Evolutionary conservation across 331 rosid genomes (phyloP).

Genomic region (Arachis monticola): DNA sequence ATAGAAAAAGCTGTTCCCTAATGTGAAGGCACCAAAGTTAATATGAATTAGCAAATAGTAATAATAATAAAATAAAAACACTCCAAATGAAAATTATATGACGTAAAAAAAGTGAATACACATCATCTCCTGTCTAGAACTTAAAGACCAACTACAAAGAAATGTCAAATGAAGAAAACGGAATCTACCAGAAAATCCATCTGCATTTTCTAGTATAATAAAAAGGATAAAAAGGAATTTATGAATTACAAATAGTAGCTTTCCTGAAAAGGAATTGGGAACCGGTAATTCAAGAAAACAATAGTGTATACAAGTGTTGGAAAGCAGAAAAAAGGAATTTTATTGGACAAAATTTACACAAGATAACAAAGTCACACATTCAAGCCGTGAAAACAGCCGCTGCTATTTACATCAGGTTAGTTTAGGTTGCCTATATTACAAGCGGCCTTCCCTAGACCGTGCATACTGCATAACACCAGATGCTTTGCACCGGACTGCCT

Average conservation of each 20-base stretch:
- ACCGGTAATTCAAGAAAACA: background rate
- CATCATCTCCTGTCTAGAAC: slow-evolving; percentile 16
- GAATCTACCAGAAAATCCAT: background rate
- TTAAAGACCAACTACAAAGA: slow-evolving; percentile 23
- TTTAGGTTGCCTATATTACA: too few relatives aligned
- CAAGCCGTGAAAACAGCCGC: too few relatives aligned
- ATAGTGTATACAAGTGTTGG: background rate
- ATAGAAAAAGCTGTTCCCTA: slow-evolving; percentile 97
- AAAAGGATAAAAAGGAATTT: slow-evolving; percentile 27
- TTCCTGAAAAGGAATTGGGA: slow-evolving; percentile 10
- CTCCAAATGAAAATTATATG: slow-evolving; percentile 10
- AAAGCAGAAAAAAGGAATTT: background rate
- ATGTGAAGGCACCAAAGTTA: slow-evolving; percentile 40
- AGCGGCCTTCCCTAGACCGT: too few relatives aligned
- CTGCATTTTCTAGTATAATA: slow-evolving; percentile 14
- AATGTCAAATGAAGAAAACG: slow-evolving; percentile 31
- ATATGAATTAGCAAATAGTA: slow-evolving; percentile 29
- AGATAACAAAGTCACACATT: too few relatives aligned
- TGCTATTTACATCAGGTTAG: too few relatives aligned
- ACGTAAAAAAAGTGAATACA: slow-evolving; percentile 23
- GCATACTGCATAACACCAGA: too few relatives aligned
- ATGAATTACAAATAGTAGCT: background rate
- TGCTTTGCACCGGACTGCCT: too few relatives aligned
- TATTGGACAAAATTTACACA: background rate
- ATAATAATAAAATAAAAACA: slow-evolving; percentile 2